Evolutionary conservation across 768 basidiomycete species (phyloP), one percentile per base, ranked within the genome.

Genomic region (Rhizopogon sp.): DNA sequence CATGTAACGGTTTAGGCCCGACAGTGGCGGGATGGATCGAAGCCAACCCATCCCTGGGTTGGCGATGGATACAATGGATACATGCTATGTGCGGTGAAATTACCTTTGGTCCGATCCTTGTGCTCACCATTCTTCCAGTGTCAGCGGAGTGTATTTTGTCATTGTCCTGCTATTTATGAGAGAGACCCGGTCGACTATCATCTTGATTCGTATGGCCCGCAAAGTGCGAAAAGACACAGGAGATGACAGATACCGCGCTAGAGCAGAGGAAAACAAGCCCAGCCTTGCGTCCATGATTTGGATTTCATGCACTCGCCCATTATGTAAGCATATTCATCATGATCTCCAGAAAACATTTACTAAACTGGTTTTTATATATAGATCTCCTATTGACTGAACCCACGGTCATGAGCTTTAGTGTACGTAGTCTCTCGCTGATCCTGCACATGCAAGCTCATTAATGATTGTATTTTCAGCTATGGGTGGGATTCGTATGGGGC

Each of bases 1-100:
- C 77, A 1, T 84, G 81, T 0, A 82, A 79, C 0, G 87, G 83
- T 1, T 39, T 90, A 1, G 89, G 83, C 3, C 83, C 89, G 1
- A 64, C 87, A 0, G 64, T 78, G 2, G 80, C 82, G 28, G 85
- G 84, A n/a, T 88, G 83, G 82, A 74, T 88, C 22, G 85, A 88
- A 62, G 75, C 79, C 58, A 79, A 82, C 56, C 63, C 72, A 0
- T 70, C 70, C 17, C 65, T 91, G 1, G 75, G 76, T 57, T 92
- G 90, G 88, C 74, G 88, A 25, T 91, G 90, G 88, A 89, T 93
- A 20, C 82, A 90, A 62, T 92, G 88, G 89, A 78, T 90, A 10
- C 82, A 84, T 58, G 72, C 84, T 61, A 88, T 85, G 85, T 82
- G 40, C 54, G 62, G 64, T 41, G 11, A 29, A 33, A 54, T 17